These are phyloP conservation scores for Suillus alpinus DNA, from an alignment of 768 basidiomycete species.

Conservation along the genomic window DNA sequence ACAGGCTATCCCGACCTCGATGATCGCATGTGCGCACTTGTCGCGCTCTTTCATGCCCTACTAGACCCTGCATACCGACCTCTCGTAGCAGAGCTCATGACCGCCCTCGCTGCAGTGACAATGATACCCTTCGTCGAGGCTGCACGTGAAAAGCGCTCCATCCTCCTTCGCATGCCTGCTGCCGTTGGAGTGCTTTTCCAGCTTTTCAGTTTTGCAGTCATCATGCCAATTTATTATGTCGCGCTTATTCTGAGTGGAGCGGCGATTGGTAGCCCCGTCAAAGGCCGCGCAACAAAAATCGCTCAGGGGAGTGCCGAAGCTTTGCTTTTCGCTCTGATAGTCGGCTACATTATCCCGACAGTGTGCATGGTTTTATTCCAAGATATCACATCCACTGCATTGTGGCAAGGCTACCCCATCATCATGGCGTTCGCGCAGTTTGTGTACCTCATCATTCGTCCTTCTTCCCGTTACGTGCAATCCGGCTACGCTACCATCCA, in stretches of 20 bases:
- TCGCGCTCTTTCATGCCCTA: constrained; percentile 44
- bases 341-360: constrained; percentile 47
- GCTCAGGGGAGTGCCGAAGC: constrained; percentile 50
- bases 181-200: constrained; percentile 42
- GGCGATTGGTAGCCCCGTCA: constrained; percentile 11
- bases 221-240: constrained; percentile 48
- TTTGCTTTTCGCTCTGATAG: constrained; percentile 45
- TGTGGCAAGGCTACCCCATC: constrained; percentile 56
- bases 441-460: constrained; percentile 39
- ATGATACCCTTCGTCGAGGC: constrained; percentile 47
- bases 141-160: constrained; percentile 34
- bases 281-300: constrained; percentile 22
- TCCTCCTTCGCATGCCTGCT: constrained; percentile 39
- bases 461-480: constrained; percentile 12
- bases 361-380: constrained; percentile 40
- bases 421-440: constrained; percentile 40
- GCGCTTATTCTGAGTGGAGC: constrained; percentile 41
- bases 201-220: constrained; percentile 38
- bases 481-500: constrained; percentile 23
- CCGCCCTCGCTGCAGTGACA: constrained; percentile 15
- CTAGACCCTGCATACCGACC: constrained; percentile 16
- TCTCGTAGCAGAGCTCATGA: constrained; percentile 14
- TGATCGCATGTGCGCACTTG: constrained; percentile 39
- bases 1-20: constrained; percentile 39
- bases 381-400: constrained; percentile 43